phyloP scores from a whole-genome alignment of 179 eudicot genomes.

The Silene noctiflora region DNA sequence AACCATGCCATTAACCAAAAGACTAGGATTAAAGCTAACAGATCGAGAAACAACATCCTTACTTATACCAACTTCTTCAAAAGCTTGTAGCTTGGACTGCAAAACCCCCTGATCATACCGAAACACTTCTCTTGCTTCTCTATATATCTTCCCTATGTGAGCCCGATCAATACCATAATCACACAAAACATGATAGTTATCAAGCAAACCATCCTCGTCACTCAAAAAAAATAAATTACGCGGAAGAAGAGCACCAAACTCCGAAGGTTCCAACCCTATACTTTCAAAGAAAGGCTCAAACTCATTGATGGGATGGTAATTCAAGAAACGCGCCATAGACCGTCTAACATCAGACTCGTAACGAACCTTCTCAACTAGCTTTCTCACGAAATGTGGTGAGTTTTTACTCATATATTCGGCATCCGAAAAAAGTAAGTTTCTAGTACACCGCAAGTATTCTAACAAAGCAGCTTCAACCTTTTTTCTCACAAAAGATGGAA shows the following conservation, averaged over 20 bases:
- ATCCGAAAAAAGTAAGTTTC: slow-evolving; percentile 53
- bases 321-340: slow-evolving; percentile 45
- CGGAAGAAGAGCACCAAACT: slow-evolving; percentile 20
- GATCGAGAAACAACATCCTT: slow-evolving; percentile 38
- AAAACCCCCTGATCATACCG: slow-evolving; percentile 45
- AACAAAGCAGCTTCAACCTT: slow-evolving; percentile 66
- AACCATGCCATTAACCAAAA: slow-evolving; percentile 34
- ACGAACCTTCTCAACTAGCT: slow-evolving; percentile 39
- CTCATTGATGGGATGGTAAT: slow-evolving; percentile 77
- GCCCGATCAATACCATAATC: slow-evolving; percentile 29
- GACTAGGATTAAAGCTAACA: slow-evolving; percentile 49
- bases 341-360: slow-evolving; percentile 35
- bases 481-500: slow-evolving; percentile 16
- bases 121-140: slow-evolving; percentile 59
- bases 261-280: slow-evolving; percentile 64
- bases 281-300: slow-evolving; percentile 68
- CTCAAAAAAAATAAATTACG: slow-evolving; percentile 30
- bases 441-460: slow-evolving; percentile 67
- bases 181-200: slow-evolving; percentile 57
- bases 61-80: slow-evolving; percentile 48
- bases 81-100: slow-evolving; percentile 43
- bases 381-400: slow-evolving; percentile 53
- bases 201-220: slow-evolving; percentile 38
- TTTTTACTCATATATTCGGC: slow-evolving; percentile 68
- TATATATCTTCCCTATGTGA: slow-evolving; percentile 57